These are phyloP conservation scores for Kalaharituber pfeilii DNA, from an alignment of 2,329 filamentous ascomycete genomes.

Conservation along the genomic window DNA sequence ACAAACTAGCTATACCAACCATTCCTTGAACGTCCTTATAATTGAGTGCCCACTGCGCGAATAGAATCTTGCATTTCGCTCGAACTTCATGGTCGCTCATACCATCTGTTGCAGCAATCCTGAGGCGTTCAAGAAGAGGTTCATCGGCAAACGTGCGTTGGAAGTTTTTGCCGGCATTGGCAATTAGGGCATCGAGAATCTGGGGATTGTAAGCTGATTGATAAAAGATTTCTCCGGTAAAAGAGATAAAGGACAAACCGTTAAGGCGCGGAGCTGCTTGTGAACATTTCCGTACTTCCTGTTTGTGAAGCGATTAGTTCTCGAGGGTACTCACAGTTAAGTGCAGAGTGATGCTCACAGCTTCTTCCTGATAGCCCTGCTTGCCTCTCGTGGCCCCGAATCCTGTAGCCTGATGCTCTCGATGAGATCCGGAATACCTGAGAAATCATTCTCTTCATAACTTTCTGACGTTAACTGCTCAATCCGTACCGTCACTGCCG, in stretches of 20 bases:
- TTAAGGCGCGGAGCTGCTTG: conserved; percentile 72
- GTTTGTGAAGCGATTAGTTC: conserved; percentile 2
- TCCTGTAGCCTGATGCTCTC: conserved; percentile 83
- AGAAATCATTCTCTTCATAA: conserved; percentile 78
- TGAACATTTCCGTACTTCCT: conserved; percentile 92
- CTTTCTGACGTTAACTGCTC: conserved; percentile 79
- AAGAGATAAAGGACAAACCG: conserved; percentile 28
- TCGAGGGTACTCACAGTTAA: neutral
- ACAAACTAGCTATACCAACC: conserved; percentile 59
- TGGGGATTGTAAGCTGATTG: conserved; percentile 2
- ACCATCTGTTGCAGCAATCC: conserved; percentile 70
- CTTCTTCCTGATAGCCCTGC: conserved; percentile 87
- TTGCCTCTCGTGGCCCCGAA: conserved; percentile 73
- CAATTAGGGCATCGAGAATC: conserved; percentile 76
- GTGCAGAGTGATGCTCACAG: conserved; percentile 36
- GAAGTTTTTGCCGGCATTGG: conserved; percentile 79
- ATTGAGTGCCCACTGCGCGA: conserved; percentile 65
- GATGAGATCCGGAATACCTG: conserved; percentile 82
- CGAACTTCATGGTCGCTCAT: conserved; percentile 73
- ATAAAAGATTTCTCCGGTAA: neutral
- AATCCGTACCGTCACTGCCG: conserved; percentile 81
- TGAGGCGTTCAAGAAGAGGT: conserved; percentile 73
- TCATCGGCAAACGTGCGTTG: conserved; percentile 80
- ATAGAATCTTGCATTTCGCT: conserved; percentile 73
- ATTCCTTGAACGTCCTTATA: conserved; percentile 71